Conservation (phyloP, 2,329 filamentous ascomycete genomes). For the Colletotrichum somersetense region DNA sequence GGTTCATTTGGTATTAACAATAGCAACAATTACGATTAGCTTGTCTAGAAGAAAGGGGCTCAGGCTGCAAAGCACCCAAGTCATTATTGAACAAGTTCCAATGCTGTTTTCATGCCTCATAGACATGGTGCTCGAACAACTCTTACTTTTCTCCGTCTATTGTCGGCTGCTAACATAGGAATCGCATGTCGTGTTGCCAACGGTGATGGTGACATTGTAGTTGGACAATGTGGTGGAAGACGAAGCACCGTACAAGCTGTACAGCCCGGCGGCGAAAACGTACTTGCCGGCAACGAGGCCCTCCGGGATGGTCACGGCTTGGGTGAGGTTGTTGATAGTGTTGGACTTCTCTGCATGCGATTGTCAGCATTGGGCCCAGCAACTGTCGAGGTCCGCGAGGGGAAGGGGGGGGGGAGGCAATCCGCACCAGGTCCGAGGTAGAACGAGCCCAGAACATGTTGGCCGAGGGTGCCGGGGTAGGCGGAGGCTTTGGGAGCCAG, state of each 20-base stretch:
- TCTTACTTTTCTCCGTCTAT: not conserved
- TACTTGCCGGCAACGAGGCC: constrained; percentile 43
- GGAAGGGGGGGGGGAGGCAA: too few species aligned
- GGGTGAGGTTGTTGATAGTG: constrained; percentile 45
- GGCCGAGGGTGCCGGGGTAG: constrained; percentile 49
- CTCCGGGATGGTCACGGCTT: constrained; percentile 46
- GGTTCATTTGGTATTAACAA: too few species aligned
- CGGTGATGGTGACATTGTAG: constrained; percentile 47
- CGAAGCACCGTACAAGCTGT: constrained; percentile 47
- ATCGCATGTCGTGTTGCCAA: constrained; percentile 46
- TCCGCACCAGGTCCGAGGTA: constrained; percentile 54
- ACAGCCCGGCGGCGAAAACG: constrained; percentile 47
- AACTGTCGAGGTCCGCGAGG: too few species aligned
- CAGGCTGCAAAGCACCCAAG: not conserved
- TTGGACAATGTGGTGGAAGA: constrained; percentile 41
- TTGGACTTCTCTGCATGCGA: constrained; percentile 46
- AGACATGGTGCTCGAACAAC: not conserved
- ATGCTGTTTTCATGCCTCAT: constrained; percentile 1
- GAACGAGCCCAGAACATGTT: constrained; percentile 45
- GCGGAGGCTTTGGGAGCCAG: constrained; percentile 45
- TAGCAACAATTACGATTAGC: too few species aligned
- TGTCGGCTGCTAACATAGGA: constrained; percentile 52
- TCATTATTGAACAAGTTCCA: not conserved
- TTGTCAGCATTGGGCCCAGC: not conserved
- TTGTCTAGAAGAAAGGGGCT: not conserved